A percentile compares a stretch with the other conserved stretches of the same genome.
Evolutionary conservation across 306 rosid species (phyloP).

Genomic region (Albizia julibrissin): DNA sequence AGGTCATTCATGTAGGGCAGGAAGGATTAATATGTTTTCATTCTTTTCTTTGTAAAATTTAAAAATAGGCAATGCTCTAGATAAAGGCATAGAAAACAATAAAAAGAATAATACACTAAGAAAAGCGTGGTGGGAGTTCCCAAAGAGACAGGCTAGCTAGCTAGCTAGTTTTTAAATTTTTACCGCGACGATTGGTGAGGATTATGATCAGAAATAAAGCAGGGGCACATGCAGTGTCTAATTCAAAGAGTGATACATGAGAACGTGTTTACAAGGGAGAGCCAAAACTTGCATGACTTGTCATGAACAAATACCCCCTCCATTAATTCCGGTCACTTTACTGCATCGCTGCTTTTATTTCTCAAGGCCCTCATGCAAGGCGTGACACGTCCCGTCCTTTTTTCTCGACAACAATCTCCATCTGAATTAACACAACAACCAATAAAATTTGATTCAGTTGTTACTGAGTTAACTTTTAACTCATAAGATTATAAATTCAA

Average conservation of each 20-base stretch:
- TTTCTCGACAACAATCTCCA: background rate
- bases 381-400: background rate
- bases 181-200: background rate
- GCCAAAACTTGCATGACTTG: conserved; percentile 16
- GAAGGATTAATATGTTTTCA: background rate
- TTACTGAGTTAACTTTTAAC: too few species aligned
- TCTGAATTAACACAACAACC: too few species aligned
- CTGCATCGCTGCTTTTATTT: background rate
- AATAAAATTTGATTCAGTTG: too few species aligned
- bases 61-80: background rate
- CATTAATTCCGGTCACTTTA: background rate
- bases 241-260: background rate
- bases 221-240: conserved; percentile 1
- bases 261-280: background rate
- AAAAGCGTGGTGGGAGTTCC: too few species aligned
- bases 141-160: background rate
- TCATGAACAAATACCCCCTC: background rate
- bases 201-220: background rate
- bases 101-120: too few species aligned
- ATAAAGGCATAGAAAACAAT: background rate
- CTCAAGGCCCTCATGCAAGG: conserved; percentile 7
- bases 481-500: too few species aligned
- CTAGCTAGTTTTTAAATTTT: background rate
- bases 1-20: too few species aligned
- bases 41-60: background rate